Evolutionary conservation across 495 filamentous ascomycete genomes (phyloP).

Genomic region (Talaromyces stipitatus): DNA sequence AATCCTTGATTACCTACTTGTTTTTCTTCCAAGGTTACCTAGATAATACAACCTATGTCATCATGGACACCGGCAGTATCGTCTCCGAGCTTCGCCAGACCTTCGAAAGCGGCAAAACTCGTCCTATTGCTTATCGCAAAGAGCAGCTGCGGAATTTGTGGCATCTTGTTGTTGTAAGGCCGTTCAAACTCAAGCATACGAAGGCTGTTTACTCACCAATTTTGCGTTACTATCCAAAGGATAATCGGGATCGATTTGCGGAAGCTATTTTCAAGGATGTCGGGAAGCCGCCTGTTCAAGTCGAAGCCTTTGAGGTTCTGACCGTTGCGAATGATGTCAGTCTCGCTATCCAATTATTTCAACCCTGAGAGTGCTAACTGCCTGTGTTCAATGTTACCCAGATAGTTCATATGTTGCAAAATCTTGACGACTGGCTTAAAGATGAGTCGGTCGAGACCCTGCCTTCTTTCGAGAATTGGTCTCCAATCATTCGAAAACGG

Average conservation of each 20-base stretch:
- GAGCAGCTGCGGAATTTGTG: neutral
- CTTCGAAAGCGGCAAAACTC: neutral
- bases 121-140: neutral
- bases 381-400: neutral
- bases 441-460: conserved; percentile 55
- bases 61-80: neutral
- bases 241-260: neutral
- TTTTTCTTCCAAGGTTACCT: too few species aligned
- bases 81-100: neutral
- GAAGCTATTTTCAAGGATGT: conserved; percentile 1
- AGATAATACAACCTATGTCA: neutral
- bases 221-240: neutral
- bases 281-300: neutral
- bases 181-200: too few species aligned
- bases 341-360: neutral
- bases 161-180: neutral
- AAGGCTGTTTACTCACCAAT: neutral
- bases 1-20: neutral
- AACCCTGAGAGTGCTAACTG: too few species aligned
- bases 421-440: conserved; percentile 65
- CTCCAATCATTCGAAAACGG: conserved; percentile 58
- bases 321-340: neutral
- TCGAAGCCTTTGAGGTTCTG: neutral
- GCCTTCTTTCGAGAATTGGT: conserved; percentile 1
- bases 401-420: conserved; percentile 58